Conservation (phyloP, 345 rosid genomes). For the Euclidium syriacum region DNA sequence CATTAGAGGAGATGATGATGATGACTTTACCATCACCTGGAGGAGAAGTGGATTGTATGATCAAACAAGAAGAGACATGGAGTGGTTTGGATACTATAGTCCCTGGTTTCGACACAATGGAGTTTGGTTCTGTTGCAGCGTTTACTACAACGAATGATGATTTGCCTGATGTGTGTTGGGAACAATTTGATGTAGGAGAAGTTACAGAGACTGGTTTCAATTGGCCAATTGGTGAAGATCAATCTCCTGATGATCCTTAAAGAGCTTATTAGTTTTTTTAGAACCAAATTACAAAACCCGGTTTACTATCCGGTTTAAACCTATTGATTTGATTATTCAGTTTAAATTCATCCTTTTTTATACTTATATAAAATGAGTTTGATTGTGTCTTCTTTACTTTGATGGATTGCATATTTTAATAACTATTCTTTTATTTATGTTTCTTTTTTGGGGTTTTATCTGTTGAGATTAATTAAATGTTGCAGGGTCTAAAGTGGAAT, state of each 20-base stretch:
- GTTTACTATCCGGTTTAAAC: slow-evolving; percentile 12
- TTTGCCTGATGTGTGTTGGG: slow-evolving; percentile 68
- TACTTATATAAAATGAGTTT: slow-evolving; percentile 10
- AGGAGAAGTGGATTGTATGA: slow-evolving; percentile 34
- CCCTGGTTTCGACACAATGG: slow-evolving; percentile 38
- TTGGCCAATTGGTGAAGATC: slow-evolving; percentile 43
- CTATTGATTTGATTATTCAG: slow-evolving; percentile 22
- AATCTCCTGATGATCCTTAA: slow-evolving; percentile 8
- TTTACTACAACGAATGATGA: slow-evolving; percentile 24
- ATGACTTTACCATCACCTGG: slow-evolving; percentile 42
- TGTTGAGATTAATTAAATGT: slow-evolving; percentile 1
- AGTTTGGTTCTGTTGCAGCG: slow-evolving; percentile 35
- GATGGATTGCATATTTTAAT: neutral
- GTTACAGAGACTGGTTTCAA: slow-evolving; percentile 35
- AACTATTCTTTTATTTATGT: neutral
- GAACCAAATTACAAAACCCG: neutral
- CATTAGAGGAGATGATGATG: slow-evolving; percentile 32
- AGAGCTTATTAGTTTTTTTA: slow-evolving; percentile 10
- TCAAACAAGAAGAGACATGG: slow-evolving; percentile 61
- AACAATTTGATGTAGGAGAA: slow-evolving; percentile 46
- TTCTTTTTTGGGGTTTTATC: neutral
- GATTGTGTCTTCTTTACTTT: slow-evolving; percentile 6
- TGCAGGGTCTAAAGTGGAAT: slow-evolving; percentile 4
- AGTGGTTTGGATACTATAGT: slow-evolving; percentile 47
- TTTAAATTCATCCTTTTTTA: slow-evolving; percentile 23